These are phyloP conservation scores for Mycena sanguinolenta DNA, from an alignment of 768 basidiomycete species.

Conservation along the genomic window DNA sequence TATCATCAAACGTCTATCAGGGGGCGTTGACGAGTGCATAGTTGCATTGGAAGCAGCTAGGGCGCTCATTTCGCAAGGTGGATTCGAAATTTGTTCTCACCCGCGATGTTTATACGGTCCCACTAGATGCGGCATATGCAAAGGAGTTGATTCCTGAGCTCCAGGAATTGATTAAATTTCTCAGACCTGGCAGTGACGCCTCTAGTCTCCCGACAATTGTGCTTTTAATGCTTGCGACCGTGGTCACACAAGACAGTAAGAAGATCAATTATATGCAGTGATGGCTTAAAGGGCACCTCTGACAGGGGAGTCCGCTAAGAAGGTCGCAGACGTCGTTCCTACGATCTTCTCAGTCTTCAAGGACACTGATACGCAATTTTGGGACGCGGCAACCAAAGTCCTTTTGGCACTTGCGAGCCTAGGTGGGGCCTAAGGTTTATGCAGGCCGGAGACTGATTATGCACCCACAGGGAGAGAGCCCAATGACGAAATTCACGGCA, in stretches of 20 bases:
- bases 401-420: not conserved
- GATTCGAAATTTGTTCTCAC: too few species aligned
- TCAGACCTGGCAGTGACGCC: not conserved
- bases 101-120: not conserved
- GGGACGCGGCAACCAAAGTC: not conserved
- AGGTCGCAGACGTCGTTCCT: not conserved
- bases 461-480: not conserved
- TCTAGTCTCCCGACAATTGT: not conserved
- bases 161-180: not conserved
- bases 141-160: not conserved
- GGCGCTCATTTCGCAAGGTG: not conserved
- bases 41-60: constrained; percentile 3
- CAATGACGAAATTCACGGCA: too few species aligned
- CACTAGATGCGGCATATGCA: not conserved
- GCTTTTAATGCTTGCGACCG: not conserved
- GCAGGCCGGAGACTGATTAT: not conserved
- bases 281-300: not conserved
- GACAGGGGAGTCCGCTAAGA: not conserved
- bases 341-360: constrained; percentile 4
- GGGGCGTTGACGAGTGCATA: constrained; percentile 1
- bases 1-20: not conserved
- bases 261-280: not conserved
- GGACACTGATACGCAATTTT: not conserved
- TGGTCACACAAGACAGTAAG: not conserved
- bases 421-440: not conserved